Percentiles rank a stretch among this genome's conserved stretches.
Evolutionary conservation across 352 stramenopile species (phyloP).

Genomic region (Phytophthora foliorum): DNA sequence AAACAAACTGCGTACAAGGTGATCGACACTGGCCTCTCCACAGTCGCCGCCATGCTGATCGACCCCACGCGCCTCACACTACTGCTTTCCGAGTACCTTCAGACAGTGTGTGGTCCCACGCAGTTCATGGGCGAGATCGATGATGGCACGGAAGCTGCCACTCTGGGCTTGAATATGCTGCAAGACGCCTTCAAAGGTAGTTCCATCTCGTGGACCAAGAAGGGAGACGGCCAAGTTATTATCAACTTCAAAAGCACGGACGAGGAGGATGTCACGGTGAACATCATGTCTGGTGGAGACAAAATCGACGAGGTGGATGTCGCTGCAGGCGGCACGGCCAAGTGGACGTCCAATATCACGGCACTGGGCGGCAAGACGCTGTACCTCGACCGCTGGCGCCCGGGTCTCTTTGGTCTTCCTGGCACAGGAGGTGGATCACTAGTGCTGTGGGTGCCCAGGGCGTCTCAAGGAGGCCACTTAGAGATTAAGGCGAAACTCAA

Average conservation of each 20-base stretch:
- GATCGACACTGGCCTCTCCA: constrained; percentile 32
- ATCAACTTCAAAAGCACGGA: constrained; percentile 38
- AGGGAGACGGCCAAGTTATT: constrained; percentile 31
- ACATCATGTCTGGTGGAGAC: constrained; percentile 42
- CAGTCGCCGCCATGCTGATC: constrained; percentile 27
- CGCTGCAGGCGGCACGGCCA: constrained; percentile 18
- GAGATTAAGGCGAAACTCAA: constrained; percentile 63
- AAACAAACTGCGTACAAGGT: constrained; percentile 30
- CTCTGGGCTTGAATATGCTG: constrained; percentile 45
- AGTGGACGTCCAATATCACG: constrained; percentile 33
- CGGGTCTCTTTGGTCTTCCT: constrained; percentile 34
- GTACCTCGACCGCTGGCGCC: constrained; percentile 38
- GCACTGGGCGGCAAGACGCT: constrained; percentile 40
- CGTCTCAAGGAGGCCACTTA: constrained; percentile 45
- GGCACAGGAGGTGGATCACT: constrained; percentile 55
- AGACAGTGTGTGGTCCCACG: constrained; percentile 59
- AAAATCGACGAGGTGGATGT: constrained; percentile 32
- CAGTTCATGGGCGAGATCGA: constrained; percentile 67
- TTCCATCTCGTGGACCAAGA: constrained; percentile 32
- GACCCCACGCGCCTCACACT: constrained; percentile 57
- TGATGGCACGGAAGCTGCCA: constrained; percentile 47
- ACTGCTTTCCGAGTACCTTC: constrained; percentile 63
- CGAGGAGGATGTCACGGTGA: constrained; percentile 34
- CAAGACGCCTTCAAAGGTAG: constrained; percentile 32
- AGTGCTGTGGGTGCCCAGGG: constrained; percentile 59